Conservation (phyloP, 306 rosid species). For the Parietaria judaica region DNA sequence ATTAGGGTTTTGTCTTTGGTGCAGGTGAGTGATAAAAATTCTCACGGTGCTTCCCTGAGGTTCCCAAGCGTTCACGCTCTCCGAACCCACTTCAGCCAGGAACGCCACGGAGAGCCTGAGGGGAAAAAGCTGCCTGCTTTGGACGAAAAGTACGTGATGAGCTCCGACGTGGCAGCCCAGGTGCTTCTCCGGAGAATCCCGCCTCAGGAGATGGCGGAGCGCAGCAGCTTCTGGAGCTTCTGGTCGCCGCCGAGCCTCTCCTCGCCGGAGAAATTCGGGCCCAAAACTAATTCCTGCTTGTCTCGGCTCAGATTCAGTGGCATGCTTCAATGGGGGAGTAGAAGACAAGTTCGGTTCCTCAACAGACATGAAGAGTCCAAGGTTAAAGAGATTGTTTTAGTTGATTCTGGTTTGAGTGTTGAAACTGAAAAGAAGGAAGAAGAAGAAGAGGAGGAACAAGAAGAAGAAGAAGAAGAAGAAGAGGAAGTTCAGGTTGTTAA, state of each 20-base stretch:
- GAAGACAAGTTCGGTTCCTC: slow-evolving; percentile 51
- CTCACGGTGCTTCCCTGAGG: slow-evolving; percentile 41
- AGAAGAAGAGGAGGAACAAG: slow-evolving; percentile 3
- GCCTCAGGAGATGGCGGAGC: slow-evolving; percentile 32
- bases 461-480: slow-evolving; percentile 19
- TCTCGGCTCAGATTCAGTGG: slow-evolving; percentile 51
- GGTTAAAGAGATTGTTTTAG: slow-evolving; percentile 19
- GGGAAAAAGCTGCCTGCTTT: slow-evolving; percentile 52
- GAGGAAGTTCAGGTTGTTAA: slow-evolving; percentile 18
- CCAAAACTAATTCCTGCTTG: slow-evolving; percentile 44
- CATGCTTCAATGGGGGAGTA: slow-evolving; percentile 76
- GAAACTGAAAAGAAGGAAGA: slow-evolving; percentile 8
- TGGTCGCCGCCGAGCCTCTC: slow-evolving; percentile 36
- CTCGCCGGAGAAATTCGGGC: slow-evolving; percentile 4
- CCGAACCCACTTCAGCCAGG: slow-evolving; percentile 37
- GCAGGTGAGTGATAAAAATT: slow-evolving; percentile 53
- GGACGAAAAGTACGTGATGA: slow-evolving; percentile 53
- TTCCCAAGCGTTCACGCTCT: slow-evolving; percentile 68
- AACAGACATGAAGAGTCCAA: slow-evolving; percentile 39
- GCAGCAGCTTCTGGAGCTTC: slow-evolving; percentile 48
- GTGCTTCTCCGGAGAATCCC: slow-evolving; percentile 47
- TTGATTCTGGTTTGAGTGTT: background rate
- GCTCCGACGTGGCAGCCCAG: slow-evolving; percentile 35
- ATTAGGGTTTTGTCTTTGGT: background rate
- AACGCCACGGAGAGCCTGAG: slow-evolving; percentile 21